Percentiles rank a stretch among this genome's conserved stretches.
phyloP scores from a whole-genome alignment of 768 basidiomycete species.

The Xerocomellus dryophilus region DNA sequence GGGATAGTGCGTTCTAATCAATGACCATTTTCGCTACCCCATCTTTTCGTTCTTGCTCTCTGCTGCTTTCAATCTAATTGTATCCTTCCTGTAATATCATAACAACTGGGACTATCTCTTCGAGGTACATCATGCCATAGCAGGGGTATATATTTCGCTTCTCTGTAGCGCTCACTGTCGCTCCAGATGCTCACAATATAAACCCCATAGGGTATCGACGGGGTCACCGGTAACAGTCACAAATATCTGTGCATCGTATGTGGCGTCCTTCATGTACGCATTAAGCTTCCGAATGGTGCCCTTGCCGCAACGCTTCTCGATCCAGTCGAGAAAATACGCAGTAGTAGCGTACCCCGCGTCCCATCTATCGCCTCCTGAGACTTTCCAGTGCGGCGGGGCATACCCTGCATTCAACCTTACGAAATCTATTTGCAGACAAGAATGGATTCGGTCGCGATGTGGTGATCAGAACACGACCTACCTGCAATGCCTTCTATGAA shows the following conservation, averaged over 20 bases:
- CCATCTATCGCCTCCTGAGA: conserved; percentile 50
- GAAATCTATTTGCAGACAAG: conserved; percentile 49
- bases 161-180: background rate
- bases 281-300: conserved; percentile 62
- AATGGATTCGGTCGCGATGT: background rate
- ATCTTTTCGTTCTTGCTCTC: conserved; percentile 1
- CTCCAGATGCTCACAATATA: conserved; percentile 46
- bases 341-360: conserved; percentile 75
- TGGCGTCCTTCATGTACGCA: conserved; percentile 43
- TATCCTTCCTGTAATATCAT: conserved; percentile 20
- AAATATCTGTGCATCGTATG: conserved; percentile 53
- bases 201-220: conserved; percentile 55
- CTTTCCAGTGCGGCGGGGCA: conserved; percentile 69
- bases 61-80: conserved; percentile 20
- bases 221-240: conserved; percentile 48
- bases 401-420: conserved; percentile 60
- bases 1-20: conserved; percentile 46
- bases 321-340: conserved; percentile 72
- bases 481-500: conserved; percentile 81
- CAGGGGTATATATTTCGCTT: background rate
- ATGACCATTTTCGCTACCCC: conserved; percentile 1
- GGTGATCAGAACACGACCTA: conserved; percentile 25
- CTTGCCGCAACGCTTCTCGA: conserved; percentile 49
- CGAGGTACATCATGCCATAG: background rate
- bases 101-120: conserved; percentile 8